Percentiles rank a stretch among this genome's conserved stretches.
Conservation (phyloP, 1,284 basidiomycete species). For the Vanrija pseudolonga region DNA sequence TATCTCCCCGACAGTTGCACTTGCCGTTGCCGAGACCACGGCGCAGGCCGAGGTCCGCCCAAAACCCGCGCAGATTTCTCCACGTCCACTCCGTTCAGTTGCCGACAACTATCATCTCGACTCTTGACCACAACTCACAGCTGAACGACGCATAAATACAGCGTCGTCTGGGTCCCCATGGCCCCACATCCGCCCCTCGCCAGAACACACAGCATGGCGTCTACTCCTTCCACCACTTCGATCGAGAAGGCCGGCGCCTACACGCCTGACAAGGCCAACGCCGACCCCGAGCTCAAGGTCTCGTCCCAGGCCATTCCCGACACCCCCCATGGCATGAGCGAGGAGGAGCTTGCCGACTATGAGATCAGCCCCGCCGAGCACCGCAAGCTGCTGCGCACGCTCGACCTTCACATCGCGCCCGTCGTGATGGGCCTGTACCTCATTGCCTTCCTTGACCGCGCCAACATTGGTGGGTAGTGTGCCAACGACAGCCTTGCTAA, state of each 20-base stretch:
- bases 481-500: background rate
- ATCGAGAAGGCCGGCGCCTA: background rate
- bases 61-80: no score
- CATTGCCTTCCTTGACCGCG: constrained; percentile 11
- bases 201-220: background rate
- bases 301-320: background rate
- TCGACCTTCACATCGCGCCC: constrained; percentile 10
- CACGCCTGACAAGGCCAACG: background rate
- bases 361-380: constrained; percentile 3
- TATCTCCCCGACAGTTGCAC: no score
- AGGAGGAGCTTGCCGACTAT: background rate
- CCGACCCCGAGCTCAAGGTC: background rate
- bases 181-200: no score
- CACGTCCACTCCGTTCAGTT: no score
- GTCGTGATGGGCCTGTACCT: constrained; percentile 12
- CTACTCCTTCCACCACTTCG: background rate
- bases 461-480: constrained; percentile 10
- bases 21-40: no score
- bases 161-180: no score
- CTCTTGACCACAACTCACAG: no score
- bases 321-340: background rate
- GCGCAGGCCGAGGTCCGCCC: no score
- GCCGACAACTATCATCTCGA: no score
- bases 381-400: background rate
- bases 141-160: no score